Evolutionary conservation across 2,329 filamentous ascomycete genomes (phyloP).

Genomic region (Colletotrichum falcatum): DNA sequence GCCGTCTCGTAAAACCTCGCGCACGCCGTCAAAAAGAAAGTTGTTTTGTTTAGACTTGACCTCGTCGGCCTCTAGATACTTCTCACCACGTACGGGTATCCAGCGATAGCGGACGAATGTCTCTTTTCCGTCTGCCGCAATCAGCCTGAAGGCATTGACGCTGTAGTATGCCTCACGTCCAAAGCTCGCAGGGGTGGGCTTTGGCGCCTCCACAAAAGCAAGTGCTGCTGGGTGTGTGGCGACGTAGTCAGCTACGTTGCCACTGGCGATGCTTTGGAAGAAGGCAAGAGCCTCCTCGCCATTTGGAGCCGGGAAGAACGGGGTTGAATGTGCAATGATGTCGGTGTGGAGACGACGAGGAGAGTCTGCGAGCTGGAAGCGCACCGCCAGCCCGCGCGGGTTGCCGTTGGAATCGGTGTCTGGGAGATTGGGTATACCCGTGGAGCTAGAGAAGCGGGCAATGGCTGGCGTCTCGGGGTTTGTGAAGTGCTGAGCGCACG

Average conservation of each 20-base stretch:
- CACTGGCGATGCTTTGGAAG: conserved; percentile 55
- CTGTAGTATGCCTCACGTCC: conserved; percentile 60
- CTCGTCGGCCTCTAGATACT: conserved; percentile 53
- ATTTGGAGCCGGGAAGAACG: conserved; percentile 61
- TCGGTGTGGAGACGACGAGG: conserved; percentile 64
- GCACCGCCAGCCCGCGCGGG: conserved; percentile 61
- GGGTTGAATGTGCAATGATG: conserved; percentile 63
- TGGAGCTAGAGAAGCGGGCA: conserved; percentile 64
- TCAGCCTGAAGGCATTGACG: conserved; percentile 62
- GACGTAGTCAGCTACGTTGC: conserved; percentile 56
- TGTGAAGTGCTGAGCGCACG: conserved; percentile 61
- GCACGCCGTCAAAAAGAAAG: conserved; percentile 64
- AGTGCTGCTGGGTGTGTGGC: conserved; percentile 58
- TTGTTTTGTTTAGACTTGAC: conserved; percentile 52
- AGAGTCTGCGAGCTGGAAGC: conserved; percentile 57
- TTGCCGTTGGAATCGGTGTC: conserved; percentile 61
- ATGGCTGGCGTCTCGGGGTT: conserved; percentile 57
- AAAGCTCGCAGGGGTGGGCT: conserved; percentile 62
- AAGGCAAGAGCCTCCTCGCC: conserved; percentile 65
- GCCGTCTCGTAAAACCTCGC: conserved; percentile 49
- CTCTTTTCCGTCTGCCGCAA: conserved; percentile 53
- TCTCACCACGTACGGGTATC: conserved; percentile 57
- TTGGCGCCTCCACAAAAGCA: conserved; percentile 61
- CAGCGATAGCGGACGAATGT: conserved; percentile 63
- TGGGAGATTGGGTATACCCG: conserved; percentile 62